Conservation (phyloP, 2,329 filamentous ascomycete genomes). For the Keithomyces neogunnii region DNA sequence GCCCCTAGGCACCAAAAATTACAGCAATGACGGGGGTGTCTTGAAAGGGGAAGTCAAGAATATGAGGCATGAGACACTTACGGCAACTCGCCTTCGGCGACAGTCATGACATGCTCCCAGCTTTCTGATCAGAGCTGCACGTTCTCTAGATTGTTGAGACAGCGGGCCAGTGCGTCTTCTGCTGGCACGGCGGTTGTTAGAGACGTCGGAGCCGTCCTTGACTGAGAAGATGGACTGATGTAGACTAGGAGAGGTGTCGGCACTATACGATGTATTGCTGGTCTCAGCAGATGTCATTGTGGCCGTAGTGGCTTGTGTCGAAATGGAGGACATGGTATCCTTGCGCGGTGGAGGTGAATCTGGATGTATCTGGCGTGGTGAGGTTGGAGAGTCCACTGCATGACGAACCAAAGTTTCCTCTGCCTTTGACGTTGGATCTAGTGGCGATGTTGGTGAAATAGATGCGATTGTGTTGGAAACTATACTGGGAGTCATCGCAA, state of each 20-base stretch:
- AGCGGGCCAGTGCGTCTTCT: slow-evolving; percentile 51
- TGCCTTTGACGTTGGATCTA: slow-evolving; percentile 7
- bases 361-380: slow-evolving; percentile 15
- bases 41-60: background rate
- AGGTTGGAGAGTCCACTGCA: slow-evolving; percentile 9
- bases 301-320: slow-evolving; percentile 40
- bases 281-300: slow-evolving; percentile 36
- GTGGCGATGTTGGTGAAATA: slow-evolving; percentile 16
- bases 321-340: slow-evolving; percentile 45
- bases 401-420: slow-evolving; percentile 6
- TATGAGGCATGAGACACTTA: slow-evolving; percentile 28
- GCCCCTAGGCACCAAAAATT: background rate
- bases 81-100: slow-evolving; percentile 47
- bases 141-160: slow-evolving; percentile 49
- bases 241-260: slow-evolving; percentile 41
- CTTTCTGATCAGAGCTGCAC: slow-evolving; percentile 51
- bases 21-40: no score
- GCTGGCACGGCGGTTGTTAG: slow-evolving; percentile 44
- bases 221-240: slow-evolving; percentile 46
- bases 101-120: slow-evolving; percentile 50
- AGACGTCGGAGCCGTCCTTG: slow-evolving; percentile 46
- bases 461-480: slow-evolving; percentile 10
- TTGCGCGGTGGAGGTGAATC: slow-evolving; percentile 29
- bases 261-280: slow-evolving; percentile 41
- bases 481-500: slow-evolving; percentile 7